phyloP scores from a whole-genome alignment of 495 filamentous ascomycete species.

The Xylaria castorea region DNA sequence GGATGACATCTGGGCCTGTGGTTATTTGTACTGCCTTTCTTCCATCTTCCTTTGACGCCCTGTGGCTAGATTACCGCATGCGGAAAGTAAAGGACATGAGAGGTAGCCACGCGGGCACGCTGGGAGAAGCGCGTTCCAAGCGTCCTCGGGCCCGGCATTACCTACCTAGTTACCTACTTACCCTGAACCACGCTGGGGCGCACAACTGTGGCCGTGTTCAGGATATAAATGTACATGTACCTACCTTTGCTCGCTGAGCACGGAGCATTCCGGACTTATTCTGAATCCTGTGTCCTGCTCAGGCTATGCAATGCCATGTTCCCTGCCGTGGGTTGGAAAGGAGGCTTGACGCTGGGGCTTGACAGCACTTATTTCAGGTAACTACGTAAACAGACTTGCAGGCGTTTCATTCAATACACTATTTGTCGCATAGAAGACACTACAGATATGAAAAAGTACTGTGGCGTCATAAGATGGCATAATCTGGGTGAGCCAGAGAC shows the following conservation, averaged over 20 bases:
- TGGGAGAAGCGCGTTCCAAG: constrained; percentile 19
- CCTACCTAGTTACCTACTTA: constrained; percentile 32
- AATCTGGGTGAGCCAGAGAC: background rate
- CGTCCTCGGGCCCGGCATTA: constrained; percentile 18
- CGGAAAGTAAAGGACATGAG: constrained; percentile 36
- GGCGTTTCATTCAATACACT: background rate
- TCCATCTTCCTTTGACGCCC: constrained; percentile 32
- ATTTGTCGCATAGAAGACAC: background rate
- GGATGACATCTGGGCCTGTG: constrained; percentile 28
- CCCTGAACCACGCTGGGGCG: constrained; percentile 17
- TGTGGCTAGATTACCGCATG: constrained; percentile 36
- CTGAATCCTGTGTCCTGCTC: constrained; percentile 12
- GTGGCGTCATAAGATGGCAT: background rate
- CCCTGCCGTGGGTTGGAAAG: constrained; percentile 22
- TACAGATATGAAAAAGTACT: background rate
- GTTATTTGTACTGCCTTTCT: constrained; percentile 42
- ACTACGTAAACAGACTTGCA: background rate
- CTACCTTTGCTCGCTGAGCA: constrained; percentile 24
- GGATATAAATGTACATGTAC: constrained; percentile 27
- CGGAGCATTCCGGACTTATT: constrained; percentile 38
- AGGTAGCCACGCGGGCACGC: constrained; percentile 26
- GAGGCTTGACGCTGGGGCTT: constrained; percentile 21
- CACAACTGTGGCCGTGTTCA: constrained; percentile 37
- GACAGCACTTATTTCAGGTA: constrained; percentile 6
- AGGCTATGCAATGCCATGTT: constrained; percentile 29